Evolutionary conservation across 768 basidiomycete species (phyloP), one percentile per base, ranked within the genome.

Genomic region (Mycena maculata): DNA sequence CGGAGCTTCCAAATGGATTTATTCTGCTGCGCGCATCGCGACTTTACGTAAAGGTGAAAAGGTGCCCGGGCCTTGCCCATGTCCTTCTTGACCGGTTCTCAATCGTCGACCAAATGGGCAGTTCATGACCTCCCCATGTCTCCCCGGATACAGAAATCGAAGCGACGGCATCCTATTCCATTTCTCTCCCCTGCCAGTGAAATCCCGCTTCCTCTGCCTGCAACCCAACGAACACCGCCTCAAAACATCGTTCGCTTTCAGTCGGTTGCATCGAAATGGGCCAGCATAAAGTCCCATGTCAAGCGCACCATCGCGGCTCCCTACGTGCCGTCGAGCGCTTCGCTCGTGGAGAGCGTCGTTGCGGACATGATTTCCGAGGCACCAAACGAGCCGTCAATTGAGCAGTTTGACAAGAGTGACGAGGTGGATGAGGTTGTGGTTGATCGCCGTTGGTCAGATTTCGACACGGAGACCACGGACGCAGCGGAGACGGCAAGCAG

Each of bases 381-480:
- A 16, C 16, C n/a, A 7, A 60, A 63, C 28, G 61, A 60, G 39
- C 5, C 44, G 0, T n/a, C n/a, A n/a, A n/a, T n/a, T n/a, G 28
- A 52, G 44, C 52, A 60, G n/a, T 30, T 62, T 16, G 12, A 13
- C 25, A 48, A 48, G 36, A 76, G 73, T 8, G 82, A 81, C 31
- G 78, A 77, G 39, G 83, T 88, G 7, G 84, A 89, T 72, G 86
- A 88, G 78, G 82, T 90, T 47, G 82, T 90, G 53, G 88, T 89
- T 22, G 88, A 90, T 69, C 81, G 86, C 58, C 81, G 82, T 48
- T 86, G 85, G 86, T 74, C 80, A 25, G 81, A 83, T 66, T 77
- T 77, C 62, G 79, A 79, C 71, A 83, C 77, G 49, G 81, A 82
- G 42, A 73, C 80, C 41, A 71, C 67, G 42, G 72, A 69, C 22